phyloP scores from a whole-genome alignment of 495 filamentous ascomycete species.

The Penicillium antarcticum region DNA sequence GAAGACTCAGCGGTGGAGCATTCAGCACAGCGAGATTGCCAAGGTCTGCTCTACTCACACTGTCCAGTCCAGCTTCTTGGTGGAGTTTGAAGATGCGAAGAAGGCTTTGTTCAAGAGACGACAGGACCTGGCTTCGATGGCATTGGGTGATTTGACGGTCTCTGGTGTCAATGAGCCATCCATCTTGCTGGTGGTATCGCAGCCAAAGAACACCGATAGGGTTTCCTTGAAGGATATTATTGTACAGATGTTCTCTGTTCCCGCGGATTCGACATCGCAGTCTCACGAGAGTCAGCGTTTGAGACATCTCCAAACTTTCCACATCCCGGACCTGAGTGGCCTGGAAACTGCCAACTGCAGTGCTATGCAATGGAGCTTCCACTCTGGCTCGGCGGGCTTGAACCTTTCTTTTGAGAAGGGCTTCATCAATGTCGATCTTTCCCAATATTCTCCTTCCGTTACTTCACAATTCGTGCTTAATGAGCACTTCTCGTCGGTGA shows the following conservation, averaged over 20 bases:
- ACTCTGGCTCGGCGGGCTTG: constrained; percentile 40
- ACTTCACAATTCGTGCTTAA: constrained; percentile 42
- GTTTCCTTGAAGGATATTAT: constrained; percentile 34
- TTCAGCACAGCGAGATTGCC: constrained; percentile 38
- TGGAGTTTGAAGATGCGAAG: constrained; percentile 46
- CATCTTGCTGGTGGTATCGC: constrained; percentile 40
- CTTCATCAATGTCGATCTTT: constrained; percentile 44
- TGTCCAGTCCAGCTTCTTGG: constrained; percentile 38
- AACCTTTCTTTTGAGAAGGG: constrained; percentile 42
- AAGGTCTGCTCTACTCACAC: constrained; percentile 28
- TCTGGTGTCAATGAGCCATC: constrained; percentile 34
- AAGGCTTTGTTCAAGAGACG: constrained; percentile 41
- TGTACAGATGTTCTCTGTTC: constrained; percentile 43
- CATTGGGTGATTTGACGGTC: constrained; percentile 27
- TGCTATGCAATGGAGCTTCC: constrained; percentile 42
- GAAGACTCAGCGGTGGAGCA: constrained; percentile 39
- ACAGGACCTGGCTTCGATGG: constrained; percentile 40
- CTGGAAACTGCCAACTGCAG: constrained; percentile 22
- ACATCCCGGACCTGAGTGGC: constrained; percentile 29
- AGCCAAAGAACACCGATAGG: constrained; percentile 27
- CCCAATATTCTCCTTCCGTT: constrained; percentile 40
- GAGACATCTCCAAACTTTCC: constrained; percentile 37
- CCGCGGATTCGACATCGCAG: constrained; percentile 18
- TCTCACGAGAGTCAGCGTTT: constrained; percentile 33
- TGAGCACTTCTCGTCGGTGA: constrained; percentile 42